A percentile compares a stretch with the other conserved stretches of the same genome.
Conservation (phyloP, 148 eudicot genomes). For the Amaranthus hypochondriacus region DNA sequence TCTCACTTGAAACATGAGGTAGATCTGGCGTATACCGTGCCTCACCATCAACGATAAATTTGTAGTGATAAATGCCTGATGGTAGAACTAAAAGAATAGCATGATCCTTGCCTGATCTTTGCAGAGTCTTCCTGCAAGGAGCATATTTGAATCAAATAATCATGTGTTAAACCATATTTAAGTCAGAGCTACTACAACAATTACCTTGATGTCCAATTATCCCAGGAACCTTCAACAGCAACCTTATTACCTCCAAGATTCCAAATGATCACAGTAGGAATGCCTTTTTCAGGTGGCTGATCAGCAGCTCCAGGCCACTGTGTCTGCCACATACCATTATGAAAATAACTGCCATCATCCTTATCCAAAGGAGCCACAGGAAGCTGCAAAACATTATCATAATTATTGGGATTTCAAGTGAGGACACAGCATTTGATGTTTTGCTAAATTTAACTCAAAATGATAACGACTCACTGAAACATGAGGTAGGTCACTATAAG, state of each 20-base stretch:
- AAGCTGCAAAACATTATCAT: slow-evolving; percentile 35
- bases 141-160: slow-evolving; percentile 16
- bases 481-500: no score
- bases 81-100: slow-evolving; percentile 70
- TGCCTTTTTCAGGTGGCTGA: slow-evolving; percentile 49
- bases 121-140: slow-evolving; percentile 58
- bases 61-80: slow-evolving; percentile 75
- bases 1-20: slow-evolving; percentile 60
- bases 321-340: slow-evolving; percentile 37
- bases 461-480: neutral
- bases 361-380: slow-evolving; percentile 64
- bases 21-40: slow-evolving; percentile 61
- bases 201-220: slow-evolving; percentile 76
- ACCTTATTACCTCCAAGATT: slow-evolving; percentile 73
- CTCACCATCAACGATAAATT: slow-evolving; percentile 77
- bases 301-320: slow-evolving; percentile 39
- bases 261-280: slow-evolving; percentile 82
- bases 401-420: neutral
- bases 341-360: slow-evolving; percentile 33
- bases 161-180: slow-evolving; percentile 2
- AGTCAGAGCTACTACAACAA: slow-evolving; percentile 1
- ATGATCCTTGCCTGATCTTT: slow-evolving; percentile 74
- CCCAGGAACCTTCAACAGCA: slow-evolving; percentile 93
- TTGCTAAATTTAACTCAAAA: neutral
- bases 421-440: neutral